phyloP scores from a whole-genome alignment of 345 rosid species.

The Rhizophora mangle region DNA sequence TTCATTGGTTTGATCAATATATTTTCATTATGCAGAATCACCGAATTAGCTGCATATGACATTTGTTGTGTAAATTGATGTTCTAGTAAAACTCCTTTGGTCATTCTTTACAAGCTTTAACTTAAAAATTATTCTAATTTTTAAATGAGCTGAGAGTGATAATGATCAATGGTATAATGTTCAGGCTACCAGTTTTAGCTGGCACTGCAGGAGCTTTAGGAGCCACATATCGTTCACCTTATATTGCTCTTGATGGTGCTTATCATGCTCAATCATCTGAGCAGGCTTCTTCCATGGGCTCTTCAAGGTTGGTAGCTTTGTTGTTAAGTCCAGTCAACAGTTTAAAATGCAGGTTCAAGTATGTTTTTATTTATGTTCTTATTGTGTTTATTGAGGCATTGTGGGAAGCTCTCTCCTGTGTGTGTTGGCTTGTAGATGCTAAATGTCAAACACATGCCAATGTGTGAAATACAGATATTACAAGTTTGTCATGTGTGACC shows the following conservation, averaged over 20 bases:
- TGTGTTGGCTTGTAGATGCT: too few species aligned
- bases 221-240: slow-evolving; percentile 68
- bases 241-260: slow-evolving; percentile 64
- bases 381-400: not conserved
- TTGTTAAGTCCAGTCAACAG: not conserved
- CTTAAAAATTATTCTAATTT: not conserved
- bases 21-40: not conserved
- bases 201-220: slow-evolving; percentile 81
- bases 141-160: not conserved
- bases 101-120: not conserved
- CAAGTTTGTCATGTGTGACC: too few species aligned
- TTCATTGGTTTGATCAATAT: not conserved
- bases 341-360: not conserved
- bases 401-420: too few species aligned
- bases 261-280: slow-evolving; percentile 54
- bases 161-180: slow-evolving; percentile 18
- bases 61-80: not conserved
- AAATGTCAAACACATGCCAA: too few species aligned
- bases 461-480: too few species aligned
- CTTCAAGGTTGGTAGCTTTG: slow-evolving; percentile 50
- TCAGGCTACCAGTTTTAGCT: slow-evolving; percentile 84
- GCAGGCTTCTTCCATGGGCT: slow-evolving; percentile 51
- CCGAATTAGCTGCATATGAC: not conserved
- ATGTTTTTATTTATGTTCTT: not conserved
- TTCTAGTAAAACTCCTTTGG: not conserved